Base-by-base conservation (phyloP, 2,329 filamentous ascomycete species). In the Fusarium foetens region DNA sequence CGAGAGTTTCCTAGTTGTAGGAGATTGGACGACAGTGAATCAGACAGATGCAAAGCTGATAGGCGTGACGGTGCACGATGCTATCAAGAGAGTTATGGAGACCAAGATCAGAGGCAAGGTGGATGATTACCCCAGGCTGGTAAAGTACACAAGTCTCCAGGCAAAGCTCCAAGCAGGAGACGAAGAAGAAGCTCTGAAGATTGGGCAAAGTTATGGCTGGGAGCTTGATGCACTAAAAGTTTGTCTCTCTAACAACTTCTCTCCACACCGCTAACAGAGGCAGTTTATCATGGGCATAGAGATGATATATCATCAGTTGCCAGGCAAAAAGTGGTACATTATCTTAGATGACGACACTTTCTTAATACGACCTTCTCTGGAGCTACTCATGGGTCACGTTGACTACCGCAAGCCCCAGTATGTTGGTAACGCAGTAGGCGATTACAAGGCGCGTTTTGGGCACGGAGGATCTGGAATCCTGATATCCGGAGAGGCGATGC, bases 301-400 rank as follows among this genome's bases (percentile, higher is more conserved):
- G 71, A 83, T 87, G 67, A 81, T 85, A 25, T 88, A 85, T 80
- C 78, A 81, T 42, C 81, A 79, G 21, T 81, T 88, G 75, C 87
- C 87, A 1, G 77, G 81, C 67, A 89, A 89, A 80, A 87, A 88
- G 75, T 89, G 88, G 88, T 89, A 89, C 74, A 77, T 89, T 68
- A 84, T 89, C 70, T 78, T 88, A 19, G 87, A 89, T 77, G 88
- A 89, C 77, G 87, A 90, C 75, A 89, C 86, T 2, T 89, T 85
- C 74, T 76, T 89, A 48, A 81, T 89, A 48, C 83, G 83, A 57
- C 81, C 84, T 6, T 87, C 87, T 17, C 77, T 89, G 33, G 79
- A 81, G 45, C 77, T 84, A 4, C 78, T 89, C 17, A 80, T 89
- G 19, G 81, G 82, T 23, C 86, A 87, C 62, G 78, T 89, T 64